phyloP scores from a whole-genome alignment of 768 basidiomycete species.

The Termitomyces bulborhizus region DNA sequence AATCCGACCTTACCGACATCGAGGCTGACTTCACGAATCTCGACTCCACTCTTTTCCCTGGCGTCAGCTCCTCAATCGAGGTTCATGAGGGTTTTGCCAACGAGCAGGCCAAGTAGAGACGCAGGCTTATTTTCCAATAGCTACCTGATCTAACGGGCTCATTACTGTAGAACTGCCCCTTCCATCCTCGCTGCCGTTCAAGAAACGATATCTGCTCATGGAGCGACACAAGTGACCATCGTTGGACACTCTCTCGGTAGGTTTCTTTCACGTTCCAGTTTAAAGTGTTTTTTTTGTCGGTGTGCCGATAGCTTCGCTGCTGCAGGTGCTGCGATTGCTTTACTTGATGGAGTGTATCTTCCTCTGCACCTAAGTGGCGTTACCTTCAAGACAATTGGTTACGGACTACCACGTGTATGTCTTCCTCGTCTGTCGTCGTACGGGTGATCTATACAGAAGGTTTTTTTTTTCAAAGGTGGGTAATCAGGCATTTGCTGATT shows the following conservation, averaged over 20 bases:
- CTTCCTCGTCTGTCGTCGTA: slow-evolving; percentile 19
- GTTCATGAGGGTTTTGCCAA: slow-evolving; percentile 40
- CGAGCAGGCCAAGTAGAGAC: slow-evolving; percentile 32
- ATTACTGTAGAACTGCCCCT: slow-evolving; percentile 29
- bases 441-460: too few species aligned
- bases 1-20: slow-evolving; percentile 32
- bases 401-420: slow-evolving; percentile 38
- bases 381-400: slow-evolving; percentile 29
- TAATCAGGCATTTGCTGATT: slow-evolving; percentile 57
- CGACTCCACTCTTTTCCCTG: slow-evolving; percentile 39
- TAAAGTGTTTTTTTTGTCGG: neutral
- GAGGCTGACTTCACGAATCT: slow-evolving; percentile 25
- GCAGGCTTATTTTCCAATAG: neutral
- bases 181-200: slow-evolving; percentile 35
- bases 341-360: slow-evolving; percentile 53
- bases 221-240: slow-evolving; percentile 31
- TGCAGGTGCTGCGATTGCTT: slow-evolving; percentile 44
- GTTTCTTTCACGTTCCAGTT: neutral
- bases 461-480: slow-evolving; percentile 30
- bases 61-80: slow-evolving; percentile 31
- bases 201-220: slow-evolving; percentile 25
- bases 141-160: neutral
- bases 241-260: slow-evolving; percentile 42
- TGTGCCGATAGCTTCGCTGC: neutral
- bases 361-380: slow-evolving; percentile 39